phyloP scores from a whole-genome alignment of 1,139 yeast species.

The Taphrina sp. region DNA sequence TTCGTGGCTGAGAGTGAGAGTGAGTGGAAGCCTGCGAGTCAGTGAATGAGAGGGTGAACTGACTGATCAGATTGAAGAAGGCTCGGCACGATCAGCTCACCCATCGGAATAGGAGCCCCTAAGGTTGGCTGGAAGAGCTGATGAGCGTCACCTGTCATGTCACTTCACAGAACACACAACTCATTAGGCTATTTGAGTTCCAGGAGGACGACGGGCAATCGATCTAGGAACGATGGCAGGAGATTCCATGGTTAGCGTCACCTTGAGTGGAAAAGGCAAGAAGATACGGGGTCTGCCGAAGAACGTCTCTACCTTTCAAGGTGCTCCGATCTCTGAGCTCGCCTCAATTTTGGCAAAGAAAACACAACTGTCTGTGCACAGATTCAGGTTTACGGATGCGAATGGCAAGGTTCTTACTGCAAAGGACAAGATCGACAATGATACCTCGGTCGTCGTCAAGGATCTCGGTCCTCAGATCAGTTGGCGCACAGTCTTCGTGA shows the following conservation, averaged over 20 bases:
- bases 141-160: no score
- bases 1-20: no score
- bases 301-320: constrained; percentile 19
- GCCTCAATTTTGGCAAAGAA: constrained; percentile 39
- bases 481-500: constrained; percentile 82
- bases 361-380: constrained; percentile 42
- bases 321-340: constrained; percentile 30
- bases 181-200: no score
- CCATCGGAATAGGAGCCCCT: no score
- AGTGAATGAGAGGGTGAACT: no score
- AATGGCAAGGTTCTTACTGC: constrained; percentile 39
- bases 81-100: no score
- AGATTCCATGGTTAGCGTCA: constrained; percentile 30
- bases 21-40: no score
- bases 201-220: no score
- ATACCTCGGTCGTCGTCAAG: constrained; percentile 54
- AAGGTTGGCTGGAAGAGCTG: no score
- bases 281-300: constrained; percentile 24
- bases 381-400: constrained; percentile 45
- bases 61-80: no score
- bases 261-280: constrained; percentile 28
- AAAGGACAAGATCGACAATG: constrained; percentile 39
- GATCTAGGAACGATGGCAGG: no score
- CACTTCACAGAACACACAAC: no score
- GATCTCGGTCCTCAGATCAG: constrained; percentile 92